Conservation (phyloP, 2,329 filamentous ascomycete species). For the Diaporthe longicolla region DNA sequence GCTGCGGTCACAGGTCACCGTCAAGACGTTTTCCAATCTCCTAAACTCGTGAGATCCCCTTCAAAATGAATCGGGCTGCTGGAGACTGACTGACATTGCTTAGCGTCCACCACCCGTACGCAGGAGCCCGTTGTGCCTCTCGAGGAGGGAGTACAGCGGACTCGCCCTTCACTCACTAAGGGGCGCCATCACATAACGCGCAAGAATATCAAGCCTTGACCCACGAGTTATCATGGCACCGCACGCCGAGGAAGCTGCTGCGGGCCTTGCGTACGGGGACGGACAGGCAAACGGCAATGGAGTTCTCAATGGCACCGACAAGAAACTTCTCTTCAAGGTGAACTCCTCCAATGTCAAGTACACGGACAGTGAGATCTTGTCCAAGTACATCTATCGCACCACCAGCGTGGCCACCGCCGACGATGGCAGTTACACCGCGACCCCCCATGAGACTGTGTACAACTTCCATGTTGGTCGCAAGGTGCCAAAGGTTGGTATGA, state of each 20-base stretch:
- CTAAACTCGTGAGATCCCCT: conserved; percentile 87
- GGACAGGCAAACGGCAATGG: conserved; percentile 57
- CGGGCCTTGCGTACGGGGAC: conserved; percentile 73
- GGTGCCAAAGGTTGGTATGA: conserved; percentile 93
- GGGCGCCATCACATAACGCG: conserved; percentile 47
- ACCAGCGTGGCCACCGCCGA: conserved; percentile 80
- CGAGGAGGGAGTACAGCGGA: conserved; percentile 86
- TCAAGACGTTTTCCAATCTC: conserved; percentile 99
- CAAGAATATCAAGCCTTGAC: conserved; percentile 45
- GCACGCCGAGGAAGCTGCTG: conserved; percentile 77
- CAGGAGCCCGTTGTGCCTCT: conserved; percentile 94
- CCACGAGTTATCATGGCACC: conserved; percentile 82
- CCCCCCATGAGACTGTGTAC: conserved; percentile 90
- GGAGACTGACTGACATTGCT: conserved; percentile 47
- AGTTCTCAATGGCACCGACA: conserved; percentile 57
- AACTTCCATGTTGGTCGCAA: conserved; percentile 98
- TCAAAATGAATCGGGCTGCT: neutral
- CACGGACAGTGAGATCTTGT: conserved; percentile 88
- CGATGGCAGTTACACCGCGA: conserved; percentile 84
- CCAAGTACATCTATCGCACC: conserved; percentile 97
- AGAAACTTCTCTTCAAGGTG: conserved; percentile 81
- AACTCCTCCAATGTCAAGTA: conserved; percentile 94
- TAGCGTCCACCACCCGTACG: conserved; percentile 95
- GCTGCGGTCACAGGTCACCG: conserved; percentile 74
- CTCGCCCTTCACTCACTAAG: conserved; percentile 72